Evolutionary conservation across 768 basidiomycete species (phyloP).

Genomic region (Suillus spraguei): DNA sequence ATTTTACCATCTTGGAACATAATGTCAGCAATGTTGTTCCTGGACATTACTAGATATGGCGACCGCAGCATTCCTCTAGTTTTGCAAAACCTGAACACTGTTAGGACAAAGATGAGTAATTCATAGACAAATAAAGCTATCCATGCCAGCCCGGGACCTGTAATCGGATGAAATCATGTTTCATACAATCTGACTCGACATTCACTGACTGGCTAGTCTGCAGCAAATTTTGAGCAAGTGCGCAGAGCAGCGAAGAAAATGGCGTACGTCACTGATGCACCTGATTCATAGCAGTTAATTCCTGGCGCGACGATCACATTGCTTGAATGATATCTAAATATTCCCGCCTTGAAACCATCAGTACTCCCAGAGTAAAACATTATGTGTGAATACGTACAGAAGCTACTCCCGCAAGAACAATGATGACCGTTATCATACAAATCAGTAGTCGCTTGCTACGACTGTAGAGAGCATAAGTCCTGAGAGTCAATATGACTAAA

Average conservation of each 20-base stretch:
- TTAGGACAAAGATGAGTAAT: conserved; percentile 48
- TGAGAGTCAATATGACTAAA: conserved; percentile 45
- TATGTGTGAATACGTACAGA: conserved; percentile 34
- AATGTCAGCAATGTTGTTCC: conserved; percentile 40
- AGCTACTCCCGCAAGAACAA: conserved; percentile 33
- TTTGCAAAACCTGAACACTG: conserved; percentile 46
- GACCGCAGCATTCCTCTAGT: conserved; percentile 28
- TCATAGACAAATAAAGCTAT: conserved; percentile 56
- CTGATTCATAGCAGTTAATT: neutral
- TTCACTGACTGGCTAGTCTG: neutral
- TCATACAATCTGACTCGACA: neutral
- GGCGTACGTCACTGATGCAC: neutral
- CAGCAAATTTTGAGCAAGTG: neutral
- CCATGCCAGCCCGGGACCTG: conserved; percentile 43
- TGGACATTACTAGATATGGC: conserved; percentile 20
- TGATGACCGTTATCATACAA: conserved; percentile 36
- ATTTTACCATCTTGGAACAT: conserved; percentile 53
- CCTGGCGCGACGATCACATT: neutral
- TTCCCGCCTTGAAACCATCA: neutral
- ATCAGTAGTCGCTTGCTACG: conserved; percentile 39
- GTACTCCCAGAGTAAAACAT: neutral
- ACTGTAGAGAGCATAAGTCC: conserved; percentile 55
- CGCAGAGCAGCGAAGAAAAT: neutral
- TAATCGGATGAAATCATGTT: neutral
- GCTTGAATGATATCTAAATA: neutral